A percentile compares a stretch with the other conserved stretches of the same genome.
Conservation (phyloP, 352 stramenopile genomes). For the Phytophthora cactorum region DNA sequence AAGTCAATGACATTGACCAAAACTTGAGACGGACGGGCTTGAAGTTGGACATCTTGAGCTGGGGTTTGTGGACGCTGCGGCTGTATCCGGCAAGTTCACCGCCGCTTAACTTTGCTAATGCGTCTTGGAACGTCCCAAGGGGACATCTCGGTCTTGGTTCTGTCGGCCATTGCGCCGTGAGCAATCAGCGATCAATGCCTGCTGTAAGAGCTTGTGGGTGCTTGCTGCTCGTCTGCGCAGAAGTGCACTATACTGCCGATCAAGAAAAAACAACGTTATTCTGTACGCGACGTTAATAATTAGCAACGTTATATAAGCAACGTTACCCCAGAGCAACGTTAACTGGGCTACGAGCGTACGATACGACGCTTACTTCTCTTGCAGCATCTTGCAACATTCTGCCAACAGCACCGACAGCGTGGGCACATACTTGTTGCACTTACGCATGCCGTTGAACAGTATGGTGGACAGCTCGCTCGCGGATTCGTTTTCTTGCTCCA, state of each 20-base stretch:
- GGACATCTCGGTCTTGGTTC: background rate
- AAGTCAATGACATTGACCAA: background rate
- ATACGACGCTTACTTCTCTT: background rate
- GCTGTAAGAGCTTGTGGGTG: background rate
- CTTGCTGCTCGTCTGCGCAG: background rate
- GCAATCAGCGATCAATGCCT: too few species aligned
- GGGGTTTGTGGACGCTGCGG: background rate
- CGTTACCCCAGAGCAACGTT: background rate
- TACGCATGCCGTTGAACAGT: background rate
- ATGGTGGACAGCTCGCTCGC: background rate
- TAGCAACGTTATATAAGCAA: background rate
- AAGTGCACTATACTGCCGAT: background rate
- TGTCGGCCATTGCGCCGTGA: background rate
- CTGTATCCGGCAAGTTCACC: background rate
- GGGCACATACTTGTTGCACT: background rate
- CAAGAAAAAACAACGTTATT: background rate
- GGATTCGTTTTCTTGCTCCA: background rate
- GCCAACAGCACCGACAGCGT: background rate
- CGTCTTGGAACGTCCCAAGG: background rate
- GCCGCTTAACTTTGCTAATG: background rate
- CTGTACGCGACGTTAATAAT: background rate
- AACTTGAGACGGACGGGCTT: background rate
- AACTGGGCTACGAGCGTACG: background rate
- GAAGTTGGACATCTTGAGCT: background rate
- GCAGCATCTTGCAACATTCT: background rate